Conservation (phyloP, 2,329 filamentous ascomycete species). For the Botrytis pseudocinerea region DNA sequence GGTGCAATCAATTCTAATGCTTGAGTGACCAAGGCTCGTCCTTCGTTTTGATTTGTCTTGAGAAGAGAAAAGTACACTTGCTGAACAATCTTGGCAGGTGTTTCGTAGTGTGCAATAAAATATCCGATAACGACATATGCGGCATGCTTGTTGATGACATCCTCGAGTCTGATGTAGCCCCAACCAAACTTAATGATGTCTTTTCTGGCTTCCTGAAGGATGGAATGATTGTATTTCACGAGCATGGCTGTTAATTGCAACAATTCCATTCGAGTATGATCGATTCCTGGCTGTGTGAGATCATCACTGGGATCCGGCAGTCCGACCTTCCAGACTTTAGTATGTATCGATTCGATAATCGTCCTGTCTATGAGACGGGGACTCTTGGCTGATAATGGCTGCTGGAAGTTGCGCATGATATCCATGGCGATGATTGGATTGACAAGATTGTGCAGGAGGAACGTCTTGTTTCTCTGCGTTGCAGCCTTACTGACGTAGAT, state of each 20-base stretch:
- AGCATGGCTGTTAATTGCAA: constrained; percentile 92
- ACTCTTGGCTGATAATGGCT: constrained; percentile 55
- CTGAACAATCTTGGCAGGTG: constrained; percentile 90
- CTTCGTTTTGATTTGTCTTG: constrained; percentile 93
- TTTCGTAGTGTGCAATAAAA: constrained; percentile 97
- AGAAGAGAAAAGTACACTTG: constrained; percentile 93
- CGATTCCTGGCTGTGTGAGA: constrained; percentile 78
- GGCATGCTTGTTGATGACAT: constrained; percentile 98
- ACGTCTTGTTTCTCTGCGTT: constrained; percentile 89
- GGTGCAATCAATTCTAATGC: constrained; percentile 94
- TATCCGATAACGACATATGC: constrained; percentile 97
- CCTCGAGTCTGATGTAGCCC: constrained; percentile 97
- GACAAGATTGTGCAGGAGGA: constrained; percentile 85
- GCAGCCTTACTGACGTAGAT: constrained; percentile 77
- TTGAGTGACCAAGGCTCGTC: constrained; percentile 86
- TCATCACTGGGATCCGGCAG: constrained; percentile 82
- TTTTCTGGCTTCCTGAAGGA: constrained; percentile 88
- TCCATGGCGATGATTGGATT: constrained; percentile 95
- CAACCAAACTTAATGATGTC: constrained; percentile 99
- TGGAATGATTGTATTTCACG: constrained; percentile 88
- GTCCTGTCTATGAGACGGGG: constrained; percentile 80
- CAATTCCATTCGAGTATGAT: constrained; percentile 94
- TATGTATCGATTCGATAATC: constrained; percentile 87
- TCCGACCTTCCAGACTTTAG: constrained; percentile 91
- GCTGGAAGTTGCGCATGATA: constrained; percentile 76